Base-by-base conservation (phyloP, 2,329 filamentous ascomycete genomes). In the Blumeria hordei region DNA sequence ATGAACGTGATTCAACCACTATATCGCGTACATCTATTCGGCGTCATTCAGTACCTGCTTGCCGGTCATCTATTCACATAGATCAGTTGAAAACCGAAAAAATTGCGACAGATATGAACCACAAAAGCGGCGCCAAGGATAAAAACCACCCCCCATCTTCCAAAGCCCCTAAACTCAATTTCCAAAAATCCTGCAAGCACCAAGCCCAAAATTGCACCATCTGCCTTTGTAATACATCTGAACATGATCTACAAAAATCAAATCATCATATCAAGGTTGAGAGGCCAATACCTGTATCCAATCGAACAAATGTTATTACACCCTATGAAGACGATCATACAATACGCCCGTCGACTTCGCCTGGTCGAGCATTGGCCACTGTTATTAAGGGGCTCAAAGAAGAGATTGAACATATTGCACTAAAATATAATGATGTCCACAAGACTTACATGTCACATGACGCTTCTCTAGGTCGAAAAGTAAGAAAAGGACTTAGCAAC, bases 311-410 rank as follows among this genome's bases (percentile, higher is more conserved):
- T 10, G 70, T 72, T 56, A 28, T 56, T 6, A 51, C 32, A 3
- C 58, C 58, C 33, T 60, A 60, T 36, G 74, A 78, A 47, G 53
- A 54, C 35, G 39, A 54, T 4, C 53, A 34, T 28, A 50, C 54
- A 39, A 37, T 55, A 62, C 80, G 83, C 5, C 80, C 82, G 18
- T 58, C 61, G 14, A 56, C 59, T 9, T 54, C 58, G n/a, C 61
- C 61, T n/a, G 59, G 59, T 12, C 45, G 59, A 11, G 62, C 54
- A 32, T 32, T 55, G 11, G 54, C 54, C n/a, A 50, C 16, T n/a
- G 84, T 94, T 21, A 81, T 94, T 65, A 92, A 93, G 68, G 76
- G 80, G 7, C 71, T 93, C 3, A 74, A 85, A 60, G 86, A 93
- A 64, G 88, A 94, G 66, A 75, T 88, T 47, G 74, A 75, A 11